Conservation (phyloP, 768 basidiomycete genomes). For the Fomitopsis serialis region DNA sequence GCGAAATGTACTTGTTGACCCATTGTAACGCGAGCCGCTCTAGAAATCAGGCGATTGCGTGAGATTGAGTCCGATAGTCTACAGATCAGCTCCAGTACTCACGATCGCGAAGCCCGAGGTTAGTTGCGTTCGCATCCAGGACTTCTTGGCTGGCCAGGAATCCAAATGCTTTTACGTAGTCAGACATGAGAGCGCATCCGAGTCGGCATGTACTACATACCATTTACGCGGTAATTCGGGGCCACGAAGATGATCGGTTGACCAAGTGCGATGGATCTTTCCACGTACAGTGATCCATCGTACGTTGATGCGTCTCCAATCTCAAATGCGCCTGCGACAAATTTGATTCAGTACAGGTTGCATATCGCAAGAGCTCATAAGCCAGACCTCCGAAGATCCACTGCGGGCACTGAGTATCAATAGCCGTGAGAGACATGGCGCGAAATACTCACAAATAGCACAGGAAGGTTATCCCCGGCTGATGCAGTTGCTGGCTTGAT, state of each 20-base stretch:
- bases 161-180: constrained; percentile 27
- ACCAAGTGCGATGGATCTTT: constrained; percentile 34
- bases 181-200: not conserved
- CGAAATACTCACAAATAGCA: not conserved
- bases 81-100: not conserved
- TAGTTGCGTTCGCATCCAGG: constrained; percentile 30
- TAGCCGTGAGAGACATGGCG: not conserved
- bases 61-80: too few species aligned
- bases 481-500: not conserved
- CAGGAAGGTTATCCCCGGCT: not conserved
- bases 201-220: not conserved
- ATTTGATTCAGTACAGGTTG: not conserved
- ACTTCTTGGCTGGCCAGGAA: constrained; percentile 36
- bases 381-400: constrained; percentile 12
- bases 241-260: constrained; percentile 46
- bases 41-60: constrained; percentile 4
- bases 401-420: not conserved
- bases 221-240: constrained; percentile 38
- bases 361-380: not conserved
- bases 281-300: not conserved
- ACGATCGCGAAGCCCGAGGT: constrained; percentile 48
- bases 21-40: constrained; percentile 35
- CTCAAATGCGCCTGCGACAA: constrained; percentile 1
- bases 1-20: constrained; percentile 18
- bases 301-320: not conserved